Percentiles rank a stretch among this genome's conserved stretches.
These are phyloP conservation scores for Setomelanomma holmii DNA, from an alignment of 2,329 filamentous ascomycete genomes.

Conservation along the genomic window DNA sequence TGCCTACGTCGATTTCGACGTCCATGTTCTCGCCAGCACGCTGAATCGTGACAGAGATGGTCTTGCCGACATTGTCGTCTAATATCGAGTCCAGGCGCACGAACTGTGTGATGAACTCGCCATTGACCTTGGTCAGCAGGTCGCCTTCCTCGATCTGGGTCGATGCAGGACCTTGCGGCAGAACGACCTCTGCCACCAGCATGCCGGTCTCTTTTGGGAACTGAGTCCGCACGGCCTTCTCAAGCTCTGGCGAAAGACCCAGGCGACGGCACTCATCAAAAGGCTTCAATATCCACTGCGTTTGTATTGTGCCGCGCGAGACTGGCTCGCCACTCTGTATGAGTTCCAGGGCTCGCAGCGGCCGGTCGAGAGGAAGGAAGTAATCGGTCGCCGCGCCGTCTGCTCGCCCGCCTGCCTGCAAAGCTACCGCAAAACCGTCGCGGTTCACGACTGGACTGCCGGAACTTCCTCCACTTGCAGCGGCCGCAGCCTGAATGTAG, in stretches of 20 bases:
- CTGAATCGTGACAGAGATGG: constrained; percentile 83
- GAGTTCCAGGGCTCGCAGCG: constrained; percentile 83
- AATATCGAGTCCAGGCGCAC: constrained; percentile 89
- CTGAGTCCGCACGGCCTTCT: constrained; percentile 79
- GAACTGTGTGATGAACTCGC: constrained; percentile 90
- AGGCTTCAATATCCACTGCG: constrained; percentile 94
- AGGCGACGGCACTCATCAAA: constrained; percentile 96
- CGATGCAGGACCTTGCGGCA: constrained; percentile 88
- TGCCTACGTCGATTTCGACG: constrained; percentile 82
- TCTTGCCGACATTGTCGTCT: constrained; percentile 81
- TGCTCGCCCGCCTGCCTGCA: constrained; percentile 91
- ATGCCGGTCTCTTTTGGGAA: constrained; percentile 96
- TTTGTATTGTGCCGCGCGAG: constrained; percentile 95
- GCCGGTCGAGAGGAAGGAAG: constrained; percentile 91
- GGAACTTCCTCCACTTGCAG: constrained; percentile 96
- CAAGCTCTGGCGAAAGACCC: constrained; percentile 84
- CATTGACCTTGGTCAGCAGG: constrained; percentile 91
- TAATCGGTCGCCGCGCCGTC: constrained; percentile 98
- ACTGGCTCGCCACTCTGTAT: constrained; percentile 79
- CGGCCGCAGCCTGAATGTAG: constrained; percentile 97
- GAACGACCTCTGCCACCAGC: constrained; percentile 93
- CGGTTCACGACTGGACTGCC: constrained; percentile 97
- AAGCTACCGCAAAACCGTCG: constrained; percentile 86
- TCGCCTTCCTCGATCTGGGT: constrained; percentile 92
- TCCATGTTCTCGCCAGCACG: constrained; percentile 87